phyloP scores from a whole-genome alignment of 1,284 basidiomycete species.

The Malassezia furfur region DNA sequence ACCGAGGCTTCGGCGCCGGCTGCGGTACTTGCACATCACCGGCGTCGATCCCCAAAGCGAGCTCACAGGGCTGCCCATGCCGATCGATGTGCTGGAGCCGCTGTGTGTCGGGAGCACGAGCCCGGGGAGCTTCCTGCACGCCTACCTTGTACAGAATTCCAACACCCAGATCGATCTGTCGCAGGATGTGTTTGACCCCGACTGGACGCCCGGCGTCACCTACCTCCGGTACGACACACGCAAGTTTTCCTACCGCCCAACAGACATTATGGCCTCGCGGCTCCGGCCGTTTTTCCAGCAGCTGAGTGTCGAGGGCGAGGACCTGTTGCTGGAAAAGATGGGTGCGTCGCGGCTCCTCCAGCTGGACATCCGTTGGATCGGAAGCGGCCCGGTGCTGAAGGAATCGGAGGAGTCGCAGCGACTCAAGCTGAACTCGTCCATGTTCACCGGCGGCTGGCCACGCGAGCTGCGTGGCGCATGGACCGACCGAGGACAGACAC shows the following conservation, averaged over 20 bases:
- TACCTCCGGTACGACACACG: constrained; percentile 34
- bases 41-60: constrained; percentile 18
- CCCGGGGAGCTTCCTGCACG: constrained; percentile 7
- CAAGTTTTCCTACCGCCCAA: constrained; percentile 32
- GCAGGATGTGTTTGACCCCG: background rate
- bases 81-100: constrained; percentile 14
- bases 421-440: background rate
- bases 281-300: constrained; percentile 26
- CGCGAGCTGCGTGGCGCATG: constrained; percentile 30
- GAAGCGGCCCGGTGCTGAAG: background rate
- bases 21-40: constrained; percentile 15
- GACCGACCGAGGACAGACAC: constrained; percentile 21
- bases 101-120: constrained; percentile 22
- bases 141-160: background rate
- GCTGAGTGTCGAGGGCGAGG: constrained; percentile 3
- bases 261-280: constrained; percentile 28
- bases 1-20: constrained; percentile 6
- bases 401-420: background rate
- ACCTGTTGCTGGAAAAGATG: background rate
- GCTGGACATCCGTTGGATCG: constrained; percentile 6
- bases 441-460: constrained; percentile 22
- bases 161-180: background rate
- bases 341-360: background rate
- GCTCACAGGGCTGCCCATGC: constrained; percentile 24
- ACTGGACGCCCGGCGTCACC: constrained; percentile 18